These are phyloP conservation scores for Dicorynia guianensis DNA, from an alignment of 306 rosid genomes.

Conservation along the genomic window DNA sequence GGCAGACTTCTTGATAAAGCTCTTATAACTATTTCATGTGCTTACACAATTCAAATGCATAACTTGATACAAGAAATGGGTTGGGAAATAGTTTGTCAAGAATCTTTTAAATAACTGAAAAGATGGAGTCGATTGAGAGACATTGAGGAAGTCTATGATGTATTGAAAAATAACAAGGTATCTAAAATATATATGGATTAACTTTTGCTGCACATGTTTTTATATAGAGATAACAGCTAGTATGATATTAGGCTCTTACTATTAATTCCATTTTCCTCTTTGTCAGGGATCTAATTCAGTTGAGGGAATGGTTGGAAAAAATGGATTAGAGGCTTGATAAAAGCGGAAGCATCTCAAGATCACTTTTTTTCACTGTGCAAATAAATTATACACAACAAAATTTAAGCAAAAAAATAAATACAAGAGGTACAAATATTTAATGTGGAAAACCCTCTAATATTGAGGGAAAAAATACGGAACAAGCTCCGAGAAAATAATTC, in stretches of 20 bases:
- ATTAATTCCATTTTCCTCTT: neutral
- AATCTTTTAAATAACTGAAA: conserved; percentile 28
- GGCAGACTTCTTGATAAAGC: conserved; percentile 28
- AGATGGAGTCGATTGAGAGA: conserved; percentile 32
- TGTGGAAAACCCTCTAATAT: too few species aligned
- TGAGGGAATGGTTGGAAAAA: too few species aligned
- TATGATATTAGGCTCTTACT: too few species aligned
- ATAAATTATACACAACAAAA: too few species aligned
- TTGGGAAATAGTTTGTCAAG: conserved; percentile 32
- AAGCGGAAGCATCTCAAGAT: too few species aligned
- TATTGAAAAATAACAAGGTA: conserved; percentile 39
- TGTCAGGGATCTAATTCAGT: neutral
- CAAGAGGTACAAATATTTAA: too few species aligned
- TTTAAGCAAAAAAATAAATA: too few species aligned
- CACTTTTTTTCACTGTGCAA: too few species aligned
- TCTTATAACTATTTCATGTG: conserved; percentile 12
- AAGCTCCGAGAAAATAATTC: too few species aligned
- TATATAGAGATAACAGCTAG: too few species aligned
- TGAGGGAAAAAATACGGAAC: too few species aligned
- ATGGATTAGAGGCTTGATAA: too few species aligned
- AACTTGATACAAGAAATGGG: conserved; percentile 47
- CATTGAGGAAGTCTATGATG: conserved; percentile 34
- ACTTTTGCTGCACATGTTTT: neutral
- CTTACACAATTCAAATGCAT: conserved; percentile 32
- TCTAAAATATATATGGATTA: neutral